These are phyloP conservation scores for Apophysomyces ossiformis DNA, from an alignment of 371 early-diverging fungal genomes.

Conservation along the genomic window DNA sequence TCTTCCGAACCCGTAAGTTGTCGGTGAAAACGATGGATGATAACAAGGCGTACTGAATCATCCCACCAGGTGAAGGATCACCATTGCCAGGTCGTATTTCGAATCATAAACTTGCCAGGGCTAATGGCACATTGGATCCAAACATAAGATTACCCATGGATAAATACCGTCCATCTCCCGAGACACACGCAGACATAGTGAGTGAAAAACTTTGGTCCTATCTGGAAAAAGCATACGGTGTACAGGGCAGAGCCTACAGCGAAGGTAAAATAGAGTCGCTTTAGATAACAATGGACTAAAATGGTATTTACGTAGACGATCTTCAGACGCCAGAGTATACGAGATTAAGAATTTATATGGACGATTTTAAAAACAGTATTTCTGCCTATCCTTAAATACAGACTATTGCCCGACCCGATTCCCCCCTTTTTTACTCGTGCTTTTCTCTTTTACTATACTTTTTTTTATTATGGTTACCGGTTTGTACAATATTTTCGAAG, in stretches of 20 bases:
- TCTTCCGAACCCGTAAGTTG: slow-evolving; percentile 52
- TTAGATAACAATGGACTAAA: slow-evolving; percentile 1
- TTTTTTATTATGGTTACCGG: neutral
- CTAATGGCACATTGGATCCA: slow-evolving; percentile 45
- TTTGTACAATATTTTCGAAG: no score
- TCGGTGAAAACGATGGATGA: neutral
- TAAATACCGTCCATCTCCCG: slow-evolving; percentile 51
- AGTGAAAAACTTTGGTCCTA: slow-evolving; percentile 47
- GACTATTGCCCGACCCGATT: neutral
- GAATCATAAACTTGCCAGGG: slow-evolving; percentile 40
- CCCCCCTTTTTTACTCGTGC: neutral
- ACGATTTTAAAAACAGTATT: slow-evolving; percentile 50
- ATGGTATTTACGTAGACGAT: slow-evolving; percentile 29
- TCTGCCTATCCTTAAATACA: slow-evolving; percentile 38
- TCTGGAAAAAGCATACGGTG: slow-evolving; percentile 42
- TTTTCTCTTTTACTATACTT: neutral
- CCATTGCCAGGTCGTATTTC: slow-evolving; percentile 41
- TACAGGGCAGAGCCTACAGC: slow-evolving; percentile 44
- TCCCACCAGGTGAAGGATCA: slow-evolving; percentile 42
- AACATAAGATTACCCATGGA: slow-evolving; percentile 48
- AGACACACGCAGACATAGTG: slow-evolving; percentile 52
- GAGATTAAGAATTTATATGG: slow-evolving; percentile 43
- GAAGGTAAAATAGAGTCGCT: slow-evolving; percentile 34
- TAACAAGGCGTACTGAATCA: neutral
- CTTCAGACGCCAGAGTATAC: slow-evolving; percentile 48